phyloP scores from a whole-genome alignment of 495 filamentous ascomycete genomes.

The Hypoxylon fragiforme region DNA sequence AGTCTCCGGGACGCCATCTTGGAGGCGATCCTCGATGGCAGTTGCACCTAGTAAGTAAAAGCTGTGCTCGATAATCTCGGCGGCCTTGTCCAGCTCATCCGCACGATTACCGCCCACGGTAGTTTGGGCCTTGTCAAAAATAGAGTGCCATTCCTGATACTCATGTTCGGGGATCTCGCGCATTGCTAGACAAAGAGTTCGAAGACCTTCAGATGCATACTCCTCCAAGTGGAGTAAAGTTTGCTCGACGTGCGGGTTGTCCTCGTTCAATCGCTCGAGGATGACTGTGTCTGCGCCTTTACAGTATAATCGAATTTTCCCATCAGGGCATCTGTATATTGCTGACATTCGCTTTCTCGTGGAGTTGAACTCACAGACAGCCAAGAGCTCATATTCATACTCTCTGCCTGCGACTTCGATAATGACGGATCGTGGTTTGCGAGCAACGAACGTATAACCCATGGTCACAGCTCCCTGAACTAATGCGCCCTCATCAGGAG shows the following conservation, averaged over 20 bases:
- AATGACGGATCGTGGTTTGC: slow-evolving; percentile 83
- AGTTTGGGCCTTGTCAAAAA: slow-evolving; percentile 87
- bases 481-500: slow-evolving; percentile 94
- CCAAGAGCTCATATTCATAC: slow-evolving; percentile 85
- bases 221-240: slow-evolving; percentile 95
- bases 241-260: slow-evolving; percentile 80
- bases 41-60: slow-evolving; percentile 92
- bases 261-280: slow-evolving; percentile 73
- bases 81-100: slow-evolving; percentile 95
- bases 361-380: slow-evolving; percentile 98
- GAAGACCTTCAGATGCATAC: slow-evolving; percentile 93
- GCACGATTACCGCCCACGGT: slow-evolving; percentile 90
- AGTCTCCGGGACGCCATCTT: slow-evolving; percentile 97
- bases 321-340: slow-evolving; percentile 94
- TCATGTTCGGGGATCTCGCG: slow-evolving; percentile 91
- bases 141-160: slow-evolving; percentile 81
- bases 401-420: slow-evolving; percentile 72
- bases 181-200: slow-evolving; percentile 94
- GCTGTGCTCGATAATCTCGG: slow-evolving; percentile 91
- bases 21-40: slow-evolving; percentile 94
- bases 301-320: slow-evolving; percentile 88
- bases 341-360: slow-evolving; percentile 97
- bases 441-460: slow-evolving; percentile 87
- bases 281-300: slow-evolving; percentile 99
- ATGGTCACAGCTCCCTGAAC: slow-evolving; percentile 87